Evolutionary conservation across 2,329 filamentous ascomycete species (phyloP).

Genomic region (Colletotrichum karsti): DNA sequence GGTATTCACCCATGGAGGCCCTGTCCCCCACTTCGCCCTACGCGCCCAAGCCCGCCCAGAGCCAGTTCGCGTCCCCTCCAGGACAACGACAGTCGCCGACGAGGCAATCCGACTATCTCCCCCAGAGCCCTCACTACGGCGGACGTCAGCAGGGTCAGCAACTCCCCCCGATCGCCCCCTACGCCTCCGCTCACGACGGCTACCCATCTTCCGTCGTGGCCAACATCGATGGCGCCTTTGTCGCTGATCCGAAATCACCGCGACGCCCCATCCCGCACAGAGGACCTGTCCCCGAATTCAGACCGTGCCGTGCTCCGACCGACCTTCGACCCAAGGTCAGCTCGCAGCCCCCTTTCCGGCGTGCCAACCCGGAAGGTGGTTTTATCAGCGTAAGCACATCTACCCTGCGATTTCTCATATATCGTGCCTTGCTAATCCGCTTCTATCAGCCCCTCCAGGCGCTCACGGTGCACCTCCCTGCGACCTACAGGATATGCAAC

Average conservation of each 20-base stretch:
- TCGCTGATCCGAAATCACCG: slow-evolving; percentile 62
- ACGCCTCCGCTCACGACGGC: slow-evolving; percentile 72
- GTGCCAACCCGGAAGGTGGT: slow-evolving; percentile 94
- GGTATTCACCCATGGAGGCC: slow-evolving; percentile 96
- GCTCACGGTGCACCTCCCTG: slow-evolving; percentile 89
- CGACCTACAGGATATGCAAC: slow-evolving; percentile 98
- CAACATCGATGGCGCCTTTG: slow-evolving; percentile 73
- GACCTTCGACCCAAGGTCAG: slow-evolving; percentile 88
- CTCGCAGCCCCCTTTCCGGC: slow-evolving; percentile 86
- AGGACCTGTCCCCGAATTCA: slow-evolving; percentile 87
- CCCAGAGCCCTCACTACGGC: slow-evolving; percentile 66
- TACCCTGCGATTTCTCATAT: neutral
- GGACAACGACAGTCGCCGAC: slow-evolving; percentile 81
- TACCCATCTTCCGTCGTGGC: slow-evolving; percentile 79
- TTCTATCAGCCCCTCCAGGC: slow-evolving; percentile 84
- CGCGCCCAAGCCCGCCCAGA: slow-evolving; percentile 67
- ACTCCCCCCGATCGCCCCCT: slow-evolving; percentile 77
- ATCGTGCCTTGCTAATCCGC: slow-evolving; percentile 32
- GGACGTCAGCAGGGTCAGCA: slow-evolving; percentile 65
- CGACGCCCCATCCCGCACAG: slow-evolving; percentile 63
- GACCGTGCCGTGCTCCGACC: slow-evolving; percentile 74
- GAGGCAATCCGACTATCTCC: slow-evolving; percentile 69
- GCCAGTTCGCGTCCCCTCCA: slow-evolving; percentile 61
- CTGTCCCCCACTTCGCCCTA: slow-evolving; percentile 85
- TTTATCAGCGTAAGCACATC: slow-evolving; percentile 85